These are phyloP conservation scores for Suillus sp. DNA, from an alignment of 768 basidiomycete genomes.

Conservation along the genomic window DNA sequence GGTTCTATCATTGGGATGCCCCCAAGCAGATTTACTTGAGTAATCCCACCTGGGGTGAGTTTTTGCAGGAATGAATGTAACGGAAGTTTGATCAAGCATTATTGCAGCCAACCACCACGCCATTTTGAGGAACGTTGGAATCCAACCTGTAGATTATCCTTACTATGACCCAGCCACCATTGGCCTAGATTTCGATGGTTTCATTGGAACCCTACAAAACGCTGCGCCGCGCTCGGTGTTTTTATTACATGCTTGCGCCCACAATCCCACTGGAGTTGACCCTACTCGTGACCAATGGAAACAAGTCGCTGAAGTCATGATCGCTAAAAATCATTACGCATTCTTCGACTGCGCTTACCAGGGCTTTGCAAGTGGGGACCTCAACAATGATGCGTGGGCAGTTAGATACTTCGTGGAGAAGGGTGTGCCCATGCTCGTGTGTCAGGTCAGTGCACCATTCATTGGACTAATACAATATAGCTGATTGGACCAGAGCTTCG, in stretches of 20 bases:
- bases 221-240: slow-evolving; percentile 83
- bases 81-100: slow-evolving; percentile 5
- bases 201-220: slow-evolving; percentile 56
- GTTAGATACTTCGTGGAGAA: slow-evolving; percentile 85
- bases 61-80: slow-evolving; percentile 1
- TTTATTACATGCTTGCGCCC: slow-evolving; percentile 91
- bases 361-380: slow-evolving; percentile 94
- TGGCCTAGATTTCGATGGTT: slow-evolving; percentile 77
- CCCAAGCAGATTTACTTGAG: slow-evolving; percentile 79
- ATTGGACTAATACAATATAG: background rate
- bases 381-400: slow-evolving; percentile 91
- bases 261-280: slow-evolving; percentile 97
- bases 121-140: slow-evolving; percentile 88
- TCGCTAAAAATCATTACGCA: slow-evolving; percentile 75
- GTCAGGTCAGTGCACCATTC: slow-evolving; percentile 72
- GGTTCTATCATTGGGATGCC: slow-evolving; percentile 74
- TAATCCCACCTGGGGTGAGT: slow-evolving; percentile 87
- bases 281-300: slow-evolving; percentile 89
- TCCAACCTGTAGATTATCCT: slow-evolving; percentile 85
- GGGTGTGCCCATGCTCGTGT: slow-evolving; percentile 78
- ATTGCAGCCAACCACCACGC: slow-evolving; percentile 80
- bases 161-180: slow-evolving; percentile 94
- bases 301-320: slow-evolving; percentile 69
- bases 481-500: slow-evolving; percentile 79
- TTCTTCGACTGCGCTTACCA: slow-evolving; percentile 98